Evolutionary conservation across 176 grass and related monocot genomes (phyloP).

Genomic region (Musa troglodytarum): DNA sequence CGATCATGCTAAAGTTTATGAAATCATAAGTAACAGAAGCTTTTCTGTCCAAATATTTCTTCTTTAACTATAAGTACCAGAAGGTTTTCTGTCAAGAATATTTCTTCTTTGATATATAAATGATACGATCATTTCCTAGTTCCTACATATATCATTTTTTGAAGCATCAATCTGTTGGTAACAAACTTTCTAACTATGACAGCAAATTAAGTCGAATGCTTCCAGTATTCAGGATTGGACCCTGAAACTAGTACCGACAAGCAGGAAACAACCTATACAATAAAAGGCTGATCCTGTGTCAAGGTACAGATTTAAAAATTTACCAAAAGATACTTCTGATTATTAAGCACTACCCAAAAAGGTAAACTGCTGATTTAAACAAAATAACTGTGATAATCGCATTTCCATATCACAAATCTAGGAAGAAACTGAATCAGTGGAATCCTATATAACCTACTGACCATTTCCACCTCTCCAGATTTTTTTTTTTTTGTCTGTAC

Average conservation of each 20-base stretch:
- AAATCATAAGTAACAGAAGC: not conserved
- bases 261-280: no score
- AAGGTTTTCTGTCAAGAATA: not conserved
- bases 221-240: not conserved
- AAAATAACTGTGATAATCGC: no score
- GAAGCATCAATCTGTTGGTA: not conserved
- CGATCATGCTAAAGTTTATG: not conserved
- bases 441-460: no score
- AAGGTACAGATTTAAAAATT: no score
- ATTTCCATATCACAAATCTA: no score
- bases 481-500: no score
- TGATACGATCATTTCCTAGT: not conserved
- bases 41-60: not conserved
- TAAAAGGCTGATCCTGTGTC: no score
- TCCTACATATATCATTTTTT: not conserved
- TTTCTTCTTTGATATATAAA: not conserved
- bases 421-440: no score
- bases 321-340: no score
- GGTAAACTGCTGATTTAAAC: no score
- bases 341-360: no score
- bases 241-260: not conserved
- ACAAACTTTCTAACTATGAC: not conserved
- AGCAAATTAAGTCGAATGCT: not conserved
- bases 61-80: not conserved
- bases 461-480: no score